Conservation (phyloP, 805 yeast species). For the Candida vaughaniae region DNA sequence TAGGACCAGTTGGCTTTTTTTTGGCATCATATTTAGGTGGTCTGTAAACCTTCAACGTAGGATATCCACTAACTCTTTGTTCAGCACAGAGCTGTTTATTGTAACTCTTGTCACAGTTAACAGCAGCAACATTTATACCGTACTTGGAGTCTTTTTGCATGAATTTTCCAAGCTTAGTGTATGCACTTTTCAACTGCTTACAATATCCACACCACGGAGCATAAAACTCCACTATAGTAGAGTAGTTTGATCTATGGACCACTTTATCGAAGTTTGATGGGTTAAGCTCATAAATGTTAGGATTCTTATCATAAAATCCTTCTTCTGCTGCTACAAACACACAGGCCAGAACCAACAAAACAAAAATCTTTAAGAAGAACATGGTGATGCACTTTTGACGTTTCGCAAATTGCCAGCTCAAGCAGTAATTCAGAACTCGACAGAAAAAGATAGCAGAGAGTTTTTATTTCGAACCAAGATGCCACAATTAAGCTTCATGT, state of each 20-base stretch:
- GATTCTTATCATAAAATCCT: conserved; percentile 33
- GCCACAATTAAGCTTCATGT: no score
- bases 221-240: conserved; percentile 82
- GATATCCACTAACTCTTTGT: conserved; percentile 72
- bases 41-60: conserved; percentile 77
- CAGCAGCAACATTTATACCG: conserved; percentile 68
- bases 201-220: conserved; percentile 99
- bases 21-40: conserved; percentile 61
- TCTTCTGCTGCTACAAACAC: conserved; percentile 2
- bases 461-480: no score
- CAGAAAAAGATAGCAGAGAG: no score
- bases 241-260: conserved; percentile 68
- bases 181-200: conserved; percentile 63
- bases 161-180: conserved; percentile 59
- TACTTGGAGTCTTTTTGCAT: conserved; percentile 49
- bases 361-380: no score
- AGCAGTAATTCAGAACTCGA: no score
- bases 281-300: conserved; percentile 55
- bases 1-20: conserved; percentile 9
- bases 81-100: conserved; percentile 71
- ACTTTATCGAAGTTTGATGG: conserved; percentile 62
- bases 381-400: no score
- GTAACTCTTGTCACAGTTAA: conserved; percentile 73
- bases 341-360: no score
- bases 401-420: no score